Conservation (phyloP, 495 filamentous ascomycete species). For the Pseudevernia furfuracea region DNA sequence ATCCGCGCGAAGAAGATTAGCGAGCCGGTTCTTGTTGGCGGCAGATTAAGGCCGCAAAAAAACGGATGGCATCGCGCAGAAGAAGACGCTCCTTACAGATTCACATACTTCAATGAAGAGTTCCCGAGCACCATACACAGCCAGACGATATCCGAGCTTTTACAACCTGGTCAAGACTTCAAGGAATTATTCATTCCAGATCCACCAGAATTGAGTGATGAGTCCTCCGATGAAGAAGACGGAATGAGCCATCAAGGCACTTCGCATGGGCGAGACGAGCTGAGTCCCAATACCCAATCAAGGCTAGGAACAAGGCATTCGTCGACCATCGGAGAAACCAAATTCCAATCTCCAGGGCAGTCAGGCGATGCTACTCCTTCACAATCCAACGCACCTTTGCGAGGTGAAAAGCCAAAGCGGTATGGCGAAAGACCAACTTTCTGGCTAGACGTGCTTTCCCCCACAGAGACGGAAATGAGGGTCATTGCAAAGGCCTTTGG, state of each 20-base stretch:
- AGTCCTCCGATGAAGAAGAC: constrained; percentile 54
- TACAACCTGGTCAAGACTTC: constrained; percentile 77
- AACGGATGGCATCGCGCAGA: constrained; percentile 75
- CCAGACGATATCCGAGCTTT: constrained; percentile 84
- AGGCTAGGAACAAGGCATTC: constrained; percentile 26
- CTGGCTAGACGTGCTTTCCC: constrained; percentile 88
- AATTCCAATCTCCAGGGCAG: constrained; percentile 21
- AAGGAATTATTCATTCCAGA: constrained; percentile 76
- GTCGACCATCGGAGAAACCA: constrained; percentile 24
- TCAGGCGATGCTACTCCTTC: constrained; percentile 28
- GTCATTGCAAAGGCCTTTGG: constrained; percentile 85
- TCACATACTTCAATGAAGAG: constrained; percentile 98
- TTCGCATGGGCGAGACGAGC: constrained; percentile 29
- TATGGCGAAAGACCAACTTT: constrained; percentile 88
- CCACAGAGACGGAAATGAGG: constrained; percentile 88
- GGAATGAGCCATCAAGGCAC: constrained; percentile 33
- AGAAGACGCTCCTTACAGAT: constrained; percentile 87
- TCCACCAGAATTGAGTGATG: constrained; percentile 54
- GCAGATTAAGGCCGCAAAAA: constrained; percentile 75
- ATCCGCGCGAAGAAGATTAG: constrained; percentile 86
- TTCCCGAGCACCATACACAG: constrained; percentile 91
- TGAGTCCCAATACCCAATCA: constrained; percentile 24
- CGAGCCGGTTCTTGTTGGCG: constrained; percentile 85
- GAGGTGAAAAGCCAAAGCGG: constrained; percentile 48
- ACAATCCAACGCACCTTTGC: constrained; percentile 24